Percentiles rank a stretch among this genome's conserved stretches.
Evolutionary conservation across 169 alveolate species (phyloP).

Genomic region (Theileria orientalis): DNA sequence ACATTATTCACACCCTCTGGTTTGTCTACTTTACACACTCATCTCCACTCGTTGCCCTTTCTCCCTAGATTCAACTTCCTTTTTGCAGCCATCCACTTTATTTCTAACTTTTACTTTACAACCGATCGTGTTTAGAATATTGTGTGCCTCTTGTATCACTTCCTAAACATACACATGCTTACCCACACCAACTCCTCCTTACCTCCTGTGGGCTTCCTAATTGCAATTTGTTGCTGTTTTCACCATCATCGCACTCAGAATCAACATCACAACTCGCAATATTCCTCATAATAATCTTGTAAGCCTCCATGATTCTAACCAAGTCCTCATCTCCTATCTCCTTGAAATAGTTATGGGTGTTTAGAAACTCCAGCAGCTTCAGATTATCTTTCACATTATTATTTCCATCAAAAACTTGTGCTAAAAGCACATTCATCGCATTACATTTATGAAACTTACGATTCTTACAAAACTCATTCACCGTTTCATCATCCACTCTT

Average conservation of each 20-base stretch:
- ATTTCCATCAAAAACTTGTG: neutral
- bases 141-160: neutral
- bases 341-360: neutral
- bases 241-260: neutral
- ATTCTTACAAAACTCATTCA: constrained; percentile 7
- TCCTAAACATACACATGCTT: neutral
- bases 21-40: neutral
- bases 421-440: neutral
- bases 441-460: constrained; percentile 26
- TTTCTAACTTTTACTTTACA: neutral
- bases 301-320: neutral
- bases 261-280: neutral
- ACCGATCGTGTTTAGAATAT: neutral
- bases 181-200: neutral
- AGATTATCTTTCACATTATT: neutral
- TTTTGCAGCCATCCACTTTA: too few relatives aligned
- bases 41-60: neutral
- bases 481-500: neutral
- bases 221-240: neutral
- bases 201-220: neutral
- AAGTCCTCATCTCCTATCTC: neutral
- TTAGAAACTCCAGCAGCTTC: neutral
- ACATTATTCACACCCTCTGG: neutral
- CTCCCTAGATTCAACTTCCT: too few relatives aligned
- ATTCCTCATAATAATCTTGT: neutral